Evolutionary conservation across 2,329 filamentous ascomycete genomes (phyloP).

Genomic region (Calonectria honghensis): DNA sequence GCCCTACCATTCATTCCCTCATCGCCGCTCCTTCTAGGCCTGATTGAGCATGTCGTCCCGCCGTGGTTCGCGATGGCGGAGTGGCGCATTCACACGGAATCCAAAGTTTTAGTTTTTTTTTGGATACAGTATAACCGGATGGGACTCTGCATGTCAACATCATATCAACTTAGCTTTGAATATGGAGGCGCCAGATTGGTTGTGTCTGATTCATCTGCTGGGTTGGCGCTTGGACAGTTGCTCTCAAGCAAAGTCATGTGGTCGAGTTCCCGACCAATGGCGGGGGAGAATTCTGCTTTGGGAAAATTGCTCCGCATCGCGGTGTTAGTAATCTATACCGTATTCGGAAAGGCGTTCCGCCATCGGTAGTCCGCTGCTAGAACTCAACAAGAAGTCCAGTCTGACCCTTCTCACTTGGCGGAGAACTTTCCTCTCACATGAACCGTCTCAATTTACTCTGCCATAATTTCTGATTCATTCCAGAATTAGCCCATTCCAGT

Average conservation of each 20-base stretch:
- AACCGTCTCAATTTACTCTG: not conserved
- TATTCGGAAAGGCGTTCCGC: slow-evolving; percentile 2
- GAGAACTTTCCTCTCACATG: not conserved
- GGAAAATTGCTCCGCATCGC: not conserved
- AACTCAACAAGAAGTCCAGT: not conserved
- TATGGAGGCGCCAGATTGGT: not conserved
- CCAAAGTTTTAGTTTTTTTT: too few species aligned
- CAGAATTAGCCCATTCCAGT: not conserved
- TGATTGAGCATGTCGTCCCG: not conserved
- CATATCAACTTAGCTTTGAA: not conserved
- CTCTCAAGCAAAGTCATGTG: not conserved
- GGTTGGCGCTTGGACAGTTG: not conserved
- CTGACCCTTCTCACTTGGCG: not conserved
- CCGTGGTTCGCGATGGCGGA: not conserved
- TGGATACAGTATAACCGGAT: not conserved
- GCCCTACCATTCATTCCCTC: not conserved
- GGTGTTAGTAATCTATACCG: not conserved
- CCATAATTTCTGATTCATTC: not conserved
- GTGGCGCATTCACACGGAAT: not conserved
- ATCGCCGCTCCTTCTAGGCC: not conserved
- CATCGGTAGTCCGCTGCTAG: not conserved
- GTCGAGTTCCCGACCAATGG: not conserved
- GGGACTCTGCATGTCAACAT: not conserved
- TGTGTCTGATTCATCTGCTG: not conserved
- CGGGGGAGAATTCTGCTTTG: not conserved